These are phyloP conservation scores for Trichophyton schoenleinii DNA, from an alignment of 2,329 filamentous ascomycete species.

Conservation along the genomic window DNA sequence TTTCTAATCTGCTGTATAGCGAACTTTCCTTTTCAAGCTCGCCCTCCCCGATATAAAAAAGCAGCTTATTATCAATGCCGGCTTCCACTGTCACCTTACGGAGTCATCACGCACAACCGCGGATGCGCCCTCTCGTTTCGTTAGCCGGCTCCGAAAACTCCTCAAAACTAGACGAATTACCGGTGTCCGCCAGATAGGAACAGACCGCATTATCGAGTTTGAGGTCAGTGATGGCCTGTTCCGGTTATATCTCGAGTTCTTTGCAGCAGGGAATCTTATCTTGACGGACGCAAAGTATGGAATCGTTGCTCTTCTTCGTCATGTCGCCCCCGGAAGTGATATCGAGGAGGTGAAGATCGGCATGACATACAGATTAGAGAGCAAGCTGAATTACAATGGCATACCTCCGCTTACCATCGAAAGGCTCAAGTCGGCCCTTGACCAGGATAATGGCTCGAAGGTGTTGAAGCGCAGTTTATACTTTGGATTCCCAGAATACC, in stretches of 20 bases:
- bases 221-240: slow-evolving; percentile 87
- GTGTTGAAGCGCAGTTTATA: slow-evolving; percentile 68
- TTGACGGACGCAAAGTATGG: slow-evolving; percentile 74
- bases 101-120: slow-evolving; percentile 80
- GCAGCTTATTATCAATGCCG: slow-evolving; percentile 84
- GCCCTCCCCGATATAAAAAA: slow-evolving; percentile 78
- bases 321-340: slow-evolving; percentile 68
- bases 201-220: slow-evolving; percentile 84
- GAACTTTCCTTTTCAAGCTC: slow-evolving; percentile 92
- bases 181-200: slow-evolving; percentile 70
- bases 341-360: slow-evolving; percentile 72
- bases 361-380: slow-evolving; percentile 62
- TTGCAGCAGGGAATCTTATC: slow-evolving; percentile 88
- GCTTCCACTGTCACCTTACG: slow-evolving; percentile 90
- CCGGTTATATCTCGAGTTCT: slow-evolving; percentile 84
- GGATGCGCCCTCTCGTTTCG: slow-evolving; percentile 71
- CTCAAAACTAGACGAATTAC: slow-evolving; percentile 80
- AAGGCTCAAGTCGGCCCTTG: slow-evolving; percentile 55
- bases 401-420: slow-evolving; percentile 63
- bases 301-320: slow-evolving; percentile 67
- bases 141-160: slow-evolving; percentile 70
- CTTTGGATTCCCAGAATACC: slow-evolving; percentile 73
- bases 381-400: slow-evolving; percentile 71
- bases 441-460: slow-evolving; percentile 57
- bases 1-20: slow-evolving; percentile 30